These are phyloP conservation scores for Diaporthe sp. DNA, from an alignment of 2,329 filamentous ascomycete genomes.

Conservation along the genomic window DNA sequence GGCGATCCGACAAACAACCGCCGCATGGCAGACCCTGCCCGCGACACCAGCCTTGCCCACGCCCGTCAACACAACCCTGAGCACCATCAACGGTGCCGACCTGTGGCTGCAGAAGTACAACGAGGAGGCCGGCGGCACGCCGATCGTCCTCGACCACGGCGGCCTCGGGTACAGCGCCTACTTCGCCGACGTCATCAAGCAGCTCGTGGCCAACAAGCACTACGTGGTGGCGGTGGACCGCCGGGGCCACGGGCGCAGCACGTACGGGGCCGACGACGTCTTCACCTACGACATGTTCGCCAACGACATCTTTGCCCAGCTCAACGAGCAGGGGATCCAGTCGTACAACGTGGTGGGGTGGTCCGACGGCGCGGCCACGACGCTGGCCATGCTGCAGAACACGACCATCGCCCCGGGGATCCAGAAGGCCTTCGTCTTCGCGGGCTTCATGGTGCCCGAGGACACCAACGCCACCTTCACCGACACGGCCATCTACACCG, in stretches of 20 bases:
- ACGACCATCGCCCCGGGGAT: constrained; percentile 49
- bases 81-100: constrained; percentile 53
- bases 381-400: constrained; percentile 54
- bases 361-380: constrained; percentile 58
- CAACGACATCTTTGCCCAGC: constrained; percentile 51
- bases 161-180: constrained; percentile 59
- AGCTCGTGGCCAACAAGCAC: constrained; percentile 50
- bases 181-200: constrained; percentile 55
- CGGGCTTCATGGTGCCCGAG: constrained; percentile 49
- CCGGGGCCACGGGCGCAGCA: constrained; percentile 58
- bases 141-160: constrained; percentile 57
- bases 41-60: constrained; percentile 54
- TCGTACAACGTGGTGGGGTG: constrained; percentile 56
- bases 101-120: constrained; percentile 59
- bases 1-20: constrained; percentile 46
- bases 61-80: constrained; percentile 49
- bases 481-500: constrained; percentile 50
- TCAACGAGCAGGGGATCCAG: constrained; percentile 49
- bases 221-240: constrained; percentile 58
- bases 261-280: constrained; percentile 51
- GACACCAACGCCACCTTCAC: constrained; percentile 55
- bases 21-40: constrained; percentile 53
- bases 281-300: constrained; percentile 58
- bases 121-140: constrained; percentile 49
- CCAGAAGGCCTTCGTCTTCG: constrained; percentile 58